Evolutionary conservation across 495 filamentous ascomycete species (phyloP), one percentile per base, ranked within the genome.

Genomic region (Emericellopsis terricola): DNA sequence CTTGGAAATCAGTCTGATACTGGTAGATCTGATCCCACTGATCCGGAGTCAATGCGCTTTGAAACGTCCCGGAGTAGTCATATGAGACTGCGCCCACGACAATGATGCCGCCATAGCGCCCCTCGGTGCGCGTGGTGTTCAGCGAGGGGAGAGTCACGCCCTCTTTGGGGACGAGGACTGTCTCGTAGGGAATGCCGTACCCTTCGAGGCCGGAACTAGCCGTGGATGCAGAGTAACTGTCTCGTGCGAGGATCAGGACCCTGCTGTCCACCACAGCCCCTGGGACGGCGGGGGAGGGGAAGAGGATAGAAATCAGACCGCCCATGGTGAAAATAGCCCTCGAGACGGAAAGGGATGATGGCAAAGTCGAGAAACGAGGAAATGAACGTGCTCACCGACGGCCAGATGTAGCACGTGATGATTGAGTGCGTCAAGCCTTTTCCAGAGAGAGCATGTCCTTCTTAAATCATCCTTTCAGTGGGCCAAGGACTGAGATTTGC

Each of bases 111-210:
- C 60, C 60, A 36, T 53, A 76, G 51, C 73, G 72, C 30, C 71
- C 71, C 19, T 53, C 50, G 0, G 44, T 28, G 6, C 50, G 53
- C 20, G 49, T 49, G 4, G 2, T 8, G 39, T 64, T 72, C 15
- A 76, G 52, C 0, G 50, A 31, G 3, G 71, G 71, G 9, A 76
- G 59, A 21, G 50, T 38, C 15, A 56, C 51, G 18, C 70, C 71
- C 4, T 43, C 30, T 34, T 68, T 52, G 4, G 71, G 71, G 9
- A 75, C 68, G 10, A 67, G 27, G 8, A 74, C 39, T 13, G 59
- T 55, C 36, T 68, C 56, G 43, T 59, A 74, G 3, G 71, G 70
- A 40, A 75, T 73, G 34, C 69, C 71, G 38, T 75, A 74, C 36
- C 52, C 68, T 44, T 71, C 69, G 18, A 76, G 60, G 15, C 67